Base-by-base conservation (phyloP, 495 filamentous ascomycete genomes). In the Glonium stellatum region DNA sequence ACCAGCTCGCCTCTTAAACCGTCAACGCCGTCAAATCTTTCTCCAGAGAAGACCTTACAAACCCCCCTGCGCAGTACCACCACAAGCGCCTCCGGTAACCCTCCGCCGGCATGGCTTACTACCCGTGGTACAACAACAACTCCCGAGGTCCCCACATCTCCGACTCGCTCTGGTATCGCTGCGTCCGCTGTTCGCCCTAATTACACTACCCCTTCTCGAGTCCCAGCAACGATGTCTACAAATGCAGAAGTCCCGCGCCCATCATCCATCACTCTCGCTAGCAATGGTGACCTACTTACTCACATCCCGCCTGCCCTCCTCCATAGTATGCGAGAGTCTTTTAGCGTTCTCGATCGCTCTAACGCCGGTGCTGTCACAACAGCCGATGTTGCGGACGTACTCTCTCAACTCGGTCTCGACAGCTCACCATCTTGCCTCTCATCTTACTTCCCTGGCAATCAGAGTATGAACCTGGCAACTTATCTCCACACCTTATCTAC, bases 331-430 rank as follows among this genome's bases (percentile, higher is more conserved):
- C 80, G 90, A 57, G 89, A 95, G 68, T 87, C 85, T 0, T 97
- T 95, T 72, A 85, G 89, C 71, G 87, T 95, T 51, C 78, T 97
- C 27, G 91, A 96, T 67, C 78, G 88, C 60, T 83, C 89, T 73
- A 87, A 87, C 70, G 87, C 90, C 65, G 88, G 89, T 15, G 72
- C 78, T 23, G 82, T 96, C 52, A 83, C 82, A 67, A 81, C 85
- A 59, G 85, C 89, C 36, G 88, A 95, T 71, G 85, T 97, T 10
- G 80, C 78, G 4, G 86, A 89, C 66, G 90, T 90, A 78, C 79
- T 97, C 22, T 81, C 78, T 59, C 88, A 91, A 62, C 76, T 96
- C 18, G 82, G 82, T 31, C 78, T 83, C 66, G 77, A 80, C 64
- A 76, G 83, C 21, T 76, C 74, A 9, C 63, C 83, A 1, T 76